Conservation (phyloP, 1,139 yeast species). For the Candida labiduridarum region DNA sequence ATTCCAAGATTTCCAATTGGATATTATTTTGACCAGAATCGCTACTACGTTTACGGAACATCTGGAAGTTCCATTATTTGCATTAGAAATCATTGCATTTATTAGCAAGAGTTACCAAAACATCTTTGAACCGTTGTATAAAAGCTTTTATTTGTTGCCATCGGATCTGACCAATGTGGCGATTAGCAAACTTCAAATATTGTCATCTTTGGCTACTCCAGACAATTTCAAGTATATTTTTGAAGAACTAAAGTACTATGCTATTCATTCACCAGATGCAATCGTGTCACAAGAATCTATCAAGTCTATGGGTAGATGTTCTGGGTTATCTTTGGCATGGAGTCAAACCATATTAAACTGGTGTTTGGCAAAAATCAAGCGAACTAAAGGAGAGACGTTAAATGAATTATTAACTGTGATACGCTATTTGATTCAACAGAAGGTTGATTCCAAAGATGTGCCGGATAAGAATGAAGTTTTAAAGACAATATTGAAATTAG, state of each 20-base stretch:
- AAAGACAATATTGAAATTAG: conserved; percentile 40
- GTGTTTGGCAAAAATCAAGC: conserved; percentile 39
- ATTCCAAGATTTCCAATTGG: conserved; percentile 50
- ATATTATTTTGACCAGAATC: conserved; percentile 51
- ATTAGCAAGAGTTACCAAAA: conserved; percentile 23
- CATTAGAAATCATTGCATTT: conserved; percentile 45
- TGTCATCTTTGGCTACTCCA: conserved; percentile 59
- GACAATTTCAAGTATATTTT: conserved; percentile 54
- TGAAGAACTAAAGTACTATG: conserved; percentile 70
- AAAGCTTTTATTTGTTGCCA: conserved; percentile 62
- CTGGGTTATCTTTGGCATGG: conserved; percentile 42
- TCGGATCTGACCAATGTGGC: conserved; percentile 53
- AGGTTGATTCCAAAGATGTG: conserved; percentile 21
- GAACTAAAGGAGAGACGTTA: conserved; percentile 37
- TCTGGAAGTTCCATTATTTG: conserved; percentile 34
- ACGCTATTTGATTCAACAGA: conserved; percentile 70
- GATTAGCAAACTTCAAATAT: conserved; percentile 60
- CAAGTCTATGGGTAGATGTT: conserved; percentile 58
- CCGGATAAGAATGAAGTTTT: conserved; percentile 30
- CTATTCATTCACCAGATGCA: conserved; percentile 40
- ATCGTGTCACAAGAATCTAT: conserved; percentile 56
- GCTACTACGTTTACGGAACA: conserved; percentile 29
- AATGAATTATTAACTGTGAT: conserved; percentile 69
- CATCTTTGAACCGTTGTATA: conserved; percentile 49
- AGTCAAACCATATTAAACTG: conserved; percentile 39